A percentile compares a stretch with the other conserved stretches of the same genome.
Conservation (phyloP, 371 early-diverging fungal species). For the Encephalitozoon intestinalis region DNA sequence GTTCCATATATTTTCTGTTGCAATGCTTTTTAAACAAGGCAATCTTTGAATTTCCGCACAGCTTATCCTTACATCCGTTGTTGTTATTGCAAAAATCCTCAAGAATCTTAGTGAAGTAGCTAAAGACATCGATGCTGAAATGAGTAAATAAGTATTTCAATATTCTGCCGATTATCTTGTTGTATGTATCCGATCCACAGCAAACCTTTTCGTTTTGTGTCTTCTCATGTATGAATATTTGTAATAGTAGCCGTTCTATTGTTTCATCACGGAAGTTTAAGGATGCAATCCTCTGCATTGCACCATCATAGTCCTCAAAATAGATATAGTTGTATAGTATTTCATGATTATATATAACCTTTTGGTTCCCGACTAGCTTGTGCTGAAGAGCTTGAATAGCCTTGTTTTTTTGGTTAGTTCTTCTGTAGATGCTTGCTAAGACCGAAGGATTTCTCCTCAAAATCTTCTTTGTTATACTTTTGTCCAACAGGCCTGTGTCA, state of each 20-base stretch:
- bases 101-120: background rate
- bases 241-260: background rate
- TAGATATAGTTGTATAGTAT: conserved; percentile 27
- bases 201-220: background rate
- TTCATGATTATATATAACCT: background rate
- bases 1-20: background rate
- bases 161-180: background rate
- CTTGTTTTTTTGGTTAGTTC: background rate
- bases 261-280: background rate
- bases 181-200: background rate
- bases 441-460: background rate
- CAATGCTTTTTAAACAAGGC: background rate
- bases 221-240: background rate
- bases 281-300: background rate
- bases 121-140: background rate
- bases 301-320: conserved; percentile 30
- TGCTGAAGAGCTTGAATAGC: conserved; percentile 1
- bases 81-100: background rate
- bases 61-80: background rate
- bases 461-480: background rate
- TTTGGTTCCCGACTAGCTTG: background rate
- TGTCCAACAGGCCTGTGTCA: background rate
- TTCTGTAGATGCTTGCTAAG: background rate
- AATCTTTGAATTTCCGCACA: background rate
- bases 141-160: background rate